phyloP scores from a whole-genome alignment of 2,329 filamentous ascomycete species.

The Cordyceps cicadae region DNA sequence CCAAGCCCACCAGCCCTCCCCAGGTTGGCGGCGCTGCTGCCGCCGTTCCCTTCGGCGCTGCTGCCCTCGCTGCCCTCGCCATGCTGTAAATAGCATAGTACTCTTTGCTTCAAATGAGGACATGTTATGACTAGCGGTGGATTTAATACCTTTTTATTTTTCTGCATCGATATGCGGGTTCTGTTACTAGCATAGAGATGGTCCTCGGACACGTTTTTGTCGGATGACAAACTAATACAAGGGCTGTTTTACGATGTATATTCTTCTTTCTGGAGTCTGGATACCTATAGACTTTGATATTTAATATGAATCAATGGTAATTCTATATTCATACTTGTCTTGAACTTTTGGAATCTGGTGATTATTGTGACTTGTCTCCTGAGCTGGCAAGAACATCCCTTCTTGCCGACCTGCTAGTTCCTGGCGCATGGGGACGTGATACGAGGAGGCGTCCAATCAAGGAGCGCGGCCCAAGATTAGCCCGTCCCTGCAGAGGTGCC shows the following conservation, averaged over 20 bases:
- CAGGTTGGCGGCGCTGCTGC: constrained; percentile 2
- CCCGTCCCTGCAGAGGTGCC: neutral
- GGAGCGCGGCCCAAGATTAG: neutral
- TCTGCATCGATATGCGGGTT: neutral
- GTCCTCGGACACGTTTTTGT: neutral
- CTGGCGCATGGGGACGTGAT: neutral
- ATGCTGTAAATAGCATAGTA: constrained; percentile 12
- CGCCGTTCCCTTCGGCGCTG: constrained; percentile 7
- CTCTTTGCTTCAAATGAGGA: constrained; percentile 11
- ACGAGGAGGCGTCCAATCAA: constrained; percentile 1
- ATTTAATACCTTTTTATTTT: constrained; percentile 9
- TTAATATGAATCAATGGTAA: constrained; percentile 4
- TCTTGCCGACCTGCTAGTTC: neutral
- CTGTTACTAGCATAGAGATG: constrained; percentile 6
- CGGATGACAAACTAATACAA: neutral
- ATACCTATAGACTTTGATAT: constrained; percentile 10
- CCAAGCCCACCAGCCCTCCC: constrained; percentile 50
- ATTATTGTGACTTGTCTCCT: neutral
- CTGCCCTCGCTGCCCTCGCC: constrained; percentile 8
- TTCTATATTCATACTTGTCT: neutral
- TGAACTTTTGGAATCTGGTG: too few relatives aligned
- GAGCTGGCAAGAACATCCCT: neutral
- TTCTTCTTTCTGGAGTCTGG: constrained; percentile 8
- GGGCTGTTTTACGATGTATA: constrained; percentile 9
- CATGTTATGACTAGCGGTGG: constrained; percentile 10